phyloP scores from a whole-genome alignment of 768 basidiomycete species.

The Boletus rubroflammeus region DNA sequence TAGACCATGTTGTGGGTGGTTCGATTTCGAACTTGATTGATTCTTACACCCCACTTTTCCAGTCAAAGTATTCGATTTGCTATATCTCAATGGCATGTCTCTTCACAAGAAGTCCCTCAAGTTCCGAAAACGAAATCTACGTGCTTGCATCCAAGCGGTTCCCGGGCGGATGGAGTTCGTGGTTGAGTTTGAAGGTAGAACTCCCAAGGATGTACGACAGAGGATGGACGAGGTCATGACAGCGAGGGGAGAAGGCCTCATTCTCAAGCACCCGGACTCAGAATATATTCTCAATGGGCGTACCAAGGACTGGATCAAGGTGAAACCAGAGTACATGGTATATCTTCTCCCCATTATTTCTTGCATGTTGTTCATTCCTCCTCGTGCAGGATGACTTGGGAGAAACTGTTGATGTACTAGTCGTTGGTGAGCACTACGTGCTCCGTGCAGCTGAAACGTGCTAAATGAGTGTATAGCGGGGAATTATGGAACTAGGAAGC shows the following conservation, averaged over 20 bases:
- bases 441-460: background rate
- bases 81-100: conserved; percentile 83
- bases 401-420: conserved; percentile 88
- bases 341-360: conserved; percentile 2
- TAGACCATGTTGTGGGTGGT: conserved; percentile 81
- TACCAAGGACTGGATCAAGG: conserved; percentile 93
- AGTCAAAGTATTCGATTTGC: conserved; percentile 97
- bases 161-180: conserved; percentile 81
- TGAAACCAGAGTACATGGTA: conserved; percentile 88
- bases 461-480: conserved; percentile 49
- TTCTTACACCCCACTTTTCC: background rate
- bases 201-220: conserved; percentile 74
- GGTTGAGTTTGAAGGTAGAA: conserved; percentile 66
- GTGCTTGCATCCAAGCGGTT: conserved; percentile 61
- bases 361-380: background rate
- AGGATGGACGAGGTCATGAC: conserved; percentile 84
- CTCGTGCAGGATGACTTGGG: conserved; percentile 75
- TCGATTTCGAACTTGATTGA: background rate
- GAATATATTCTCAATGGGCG: conserved; percentile 85
- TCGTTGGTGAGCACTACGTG: conserved; percentile 59
- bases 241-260: conserved; percentile 85
- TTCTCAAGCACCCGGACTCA: conserved; percentile 81
- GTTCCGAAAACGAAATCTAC: conserved; percentile 77
- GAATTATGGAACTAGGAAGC: conserved; percentile 82
- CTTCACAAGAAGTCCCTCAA: conserved; percentile 68